phyloP scores from a whole-genome alignment of 345 rosid genomes.

The Syzygium grande region DNA sequence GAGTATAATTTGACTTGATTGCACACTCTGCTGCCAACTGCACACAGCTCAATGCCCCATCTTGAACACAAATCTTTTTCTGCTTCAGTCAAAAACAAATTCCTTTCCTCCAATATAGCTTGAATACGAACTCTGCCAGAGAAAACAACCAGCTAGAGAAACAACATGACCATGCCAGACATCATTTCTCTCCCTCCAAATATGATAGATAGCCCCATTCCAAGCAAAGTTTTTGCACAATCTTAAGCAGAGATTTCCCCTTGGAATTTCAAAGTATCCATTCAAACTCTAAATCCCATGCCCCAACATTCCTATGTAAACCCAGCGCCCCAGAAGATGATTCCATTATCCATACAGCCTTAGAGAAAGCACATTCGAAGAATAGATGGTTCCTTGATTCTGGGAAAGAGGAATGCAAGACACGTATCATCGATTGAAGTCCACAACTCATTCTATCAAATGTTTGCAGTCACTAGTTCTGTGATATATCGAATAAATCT shows the following conservation, averaged over 20 bases:
- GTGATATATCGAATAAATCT: too few relatives aligned
- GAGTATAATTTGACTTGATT: too few relatives aligned
- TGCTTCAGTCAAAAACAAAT: background rate
- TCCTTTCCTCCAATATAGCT: background rate
- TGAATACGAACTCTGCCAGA: too few relatives aligned
- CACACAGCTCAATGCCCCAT: background rate
- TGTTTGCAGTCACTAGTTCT: background rate
- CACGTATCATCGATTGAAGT: background rate
- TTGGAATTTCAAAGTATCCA: background rate
- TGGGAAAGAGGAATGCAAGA: background rate
- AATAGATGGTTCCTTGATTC: background rate
- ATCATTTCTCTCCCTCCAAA: accelerated
- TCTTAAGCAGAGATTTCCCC: background rate
- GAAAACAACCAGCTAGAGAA: background rate
- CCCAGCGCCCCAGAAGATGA: background rate
- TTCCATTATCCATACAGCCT: background rate
- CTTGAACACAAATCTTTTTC: background rate
- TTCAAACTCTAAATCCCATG: background rate
- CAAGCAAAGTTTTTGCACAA: background rate
- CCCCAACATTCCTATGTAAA: background rate
- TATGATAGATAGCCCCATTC: background rate
- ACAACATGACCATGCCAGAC: accelerated
- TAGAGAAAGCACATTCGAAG: background rate
- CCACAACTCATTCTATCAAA: background rate
- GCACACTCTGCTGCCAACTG: too few relatives aligned